Base-by-base conservation (phyloP, 805 yeast genomes). In the Komagataella ulmi region DNA sequence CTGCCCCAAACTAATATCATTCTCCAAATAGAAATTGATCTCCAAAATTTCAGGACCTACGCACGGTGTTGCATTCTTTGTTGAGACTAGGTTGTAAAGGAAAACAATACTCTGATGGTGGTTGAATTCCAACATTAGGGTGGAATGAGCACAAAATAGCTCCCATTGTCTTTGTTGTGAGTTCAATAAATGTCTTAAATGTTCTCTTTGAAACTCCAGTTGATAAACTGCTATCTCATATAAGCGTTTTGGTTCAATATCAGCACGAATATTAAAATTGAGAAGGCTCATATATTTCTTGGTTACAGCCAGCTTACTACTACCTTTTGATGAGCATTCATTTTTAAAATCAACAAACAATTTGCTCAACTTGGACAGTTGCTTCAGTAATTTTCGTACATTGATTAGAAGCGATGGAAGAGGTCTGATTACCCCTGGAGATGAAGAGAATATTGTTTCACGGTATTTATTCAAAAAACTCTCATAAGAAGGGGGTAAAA, bases 61-160 rank as follows among this genome's bases (percentile, higher is more conserved):
- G 60, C 99, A 93, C 0, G 97, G 97, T 0, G 95, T 88, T 0
- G 95, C 85, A 45, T 88, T 85, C 58, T 83, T 84, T 7, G 82
- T 78, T 3, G 91, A 85, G 0, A 89, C 91, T 68, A 88, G 79
- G 1, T 96, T 85, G 59, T 85, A 88, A 21, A 91, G 69, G 12
- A 88, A 78, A 5, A 85, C 78, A 30, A 95, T 79, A 58, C 78
- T 84, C 59, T 88, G 96, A 61, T 91, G 97, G 46, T 75, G 72
- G 17, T 77, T 76, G 0, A 89, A 86, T 45, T 78, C 93, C 56
- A 76, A 73, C 68, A 86, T 65, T 59, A 78, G 67, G 48, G 74
- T 73, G 57, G 64, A 66, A 6, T 59, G 54, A 6, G 59, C 50
- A 61, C 74, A 76, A 52, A 76, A 74, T 24, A 79, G 72, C 49